Conservation (phyloP, 768 basidiomycete species). For the Rhodotorula toruloides region DNA sequence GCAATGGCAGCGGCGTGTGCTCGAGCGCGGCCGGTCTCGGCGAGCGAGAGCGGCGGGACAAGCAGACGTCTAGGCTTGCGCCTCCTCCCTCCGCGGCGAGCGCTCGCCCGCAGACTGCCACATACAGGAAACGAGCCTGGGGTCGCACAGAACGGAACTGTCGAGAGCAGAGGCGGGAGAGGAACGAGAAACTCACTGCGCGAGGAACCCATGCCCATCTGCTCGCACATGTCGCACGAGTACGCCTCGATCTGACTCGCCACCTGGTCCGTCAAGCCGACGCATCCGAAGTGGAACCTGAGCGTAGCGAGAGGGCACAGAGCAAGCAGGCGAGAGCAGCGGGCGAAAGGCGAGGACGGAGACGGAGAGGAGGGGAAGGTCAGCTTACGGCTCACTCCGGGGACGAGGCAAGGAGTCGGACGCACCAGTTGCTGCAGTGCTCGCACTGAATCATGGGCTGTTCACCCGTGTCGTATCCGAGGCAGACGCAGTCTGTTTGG, state of each 20-base stretch:
- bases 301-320: background rate
- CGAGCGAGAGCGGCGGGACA: too few relatives aligned
- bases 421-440: conserved; percentile 67
- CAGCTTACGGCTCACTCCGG: conserved; percentile 1
- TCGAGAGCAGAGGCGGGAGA: too few relatives aligned
- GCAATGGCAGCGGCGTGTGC: too few relatives aligned
- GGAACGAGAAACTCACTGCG: conserved; percentile 34
- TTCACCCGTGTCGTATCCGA: conserved; percentile 62
- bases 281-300: conserved; percentile 82
- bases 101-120: too few relatives aligned
- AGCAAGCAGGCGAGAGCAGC: background rate
- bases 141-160: background rate
- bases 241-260: conserved; percentile 63
- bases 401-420: background rate
- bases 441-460: conserved; percentile 74
- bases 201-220: conserved; percentile 38
- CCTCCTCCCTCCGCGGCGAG: too few relatives aligned
- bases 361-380: background rate
- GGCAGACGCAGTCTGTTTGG: conserved; percentile 57
- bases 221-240: conserved; percentile 41
- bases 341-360: too few relatives aligned
- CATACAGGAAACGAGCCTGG: too few relatives aligned
- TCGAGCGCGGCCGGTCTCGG: too few relatives aligned
- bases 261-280: conserved; percentile 58
- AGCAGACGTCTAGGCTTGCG: too few relatives aligned